Percentiles rank a stretch among this genome's conserved stretches.
Evolutionary conservation across 805 yeast genomes (phyloP).

Genomic region (Jamesozyma hellenica): DNA sequence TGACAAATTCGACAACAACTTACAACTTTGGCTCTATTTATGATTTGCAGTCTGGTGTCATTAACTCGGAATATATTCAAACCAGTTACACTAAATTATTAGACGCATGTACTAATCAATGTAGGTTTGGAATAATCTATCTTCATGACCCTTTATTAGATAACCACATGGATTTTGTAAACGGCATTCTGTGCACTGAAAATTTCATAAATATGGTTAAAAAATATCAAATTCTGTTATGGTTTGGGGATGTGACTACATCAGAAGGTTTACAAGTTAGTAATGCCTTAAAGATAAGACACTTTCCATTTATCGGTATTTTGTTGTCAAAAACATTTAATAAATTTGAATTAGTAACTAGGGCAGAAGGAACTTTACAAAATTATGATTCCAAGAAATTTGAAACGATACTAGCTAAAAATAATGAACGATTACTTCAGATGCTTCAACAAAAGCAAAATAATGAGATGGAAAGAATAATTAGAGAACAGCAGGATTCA

Average conservation of each 20-base stretch:
- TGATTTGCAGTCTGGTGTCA: slow-evolving; percentile 13
- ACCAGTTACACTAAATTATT: slow-evolving; percentile 79
- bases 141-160: slow-evolving; percentile 67
- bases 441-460: slow-evolving; percentile 58
- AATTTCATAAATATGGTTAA: slow-evolving; percentile 39
- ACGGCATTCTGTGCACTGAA: slow-evolving; percentile 43
- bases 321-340: slow-evolving; percentile 51
- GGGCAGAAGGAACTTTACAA: slow-evolving; percentile 17
- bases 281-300: slow-evolving; percentile 57
- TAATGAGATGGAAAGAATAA: slow-evolving; percentile 43
- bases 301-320: slow-evolving; percentile 75
- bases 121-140: slow-evolving; percentile 63
- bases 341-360: slow-evolving; percentile 25
- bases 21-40: slow-evolving; percentile 24
- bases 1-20: neutral
- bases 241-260: slow-evolving; percentile 83
- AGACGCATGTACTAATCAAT: slow-evolving; percentile 55
- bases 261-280: slow-evolving; percentile 81
- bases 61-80: slow-evolving; percentile 29
- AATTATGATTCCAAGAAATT: slow-evolving; percentile 12
- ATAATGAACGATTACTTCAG: slow-evolving; percentile 33
- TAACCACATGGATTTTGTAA: slow-evolving; percentile 42
- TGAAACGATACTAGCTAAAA: slow-evolving; percentile 19
- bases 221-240: slow-evolving; percentile 48
- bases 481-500: slow-evolving; percentile 64